Evolutionary conservation across 306 rosid genomes (phyloP), one percentile per base, ranked within the genome.

Genomic region (Trifolium subterraneum): DNA sequence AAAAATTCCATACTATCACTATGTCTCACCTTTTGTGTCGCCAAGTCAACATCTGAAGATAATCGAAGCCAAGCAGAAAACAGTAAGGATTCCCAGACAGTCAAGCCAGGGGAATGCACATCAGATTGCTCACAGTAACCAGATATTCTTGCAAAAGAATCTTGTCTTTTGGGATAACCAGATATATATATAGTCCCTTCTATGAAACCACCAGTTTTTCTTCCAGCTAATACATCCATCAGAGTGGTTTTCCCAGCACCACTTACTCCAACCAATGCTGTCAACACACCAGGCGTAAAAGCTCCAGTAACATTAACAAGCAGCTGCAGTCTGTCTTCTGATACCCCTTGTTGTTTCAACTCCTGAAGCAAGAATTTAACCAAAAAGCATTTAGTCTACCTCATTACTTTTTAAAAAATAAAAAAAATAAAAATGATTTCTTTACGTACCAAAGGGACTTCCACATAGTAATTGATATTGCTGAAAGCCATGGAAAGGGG

Each of bases 181-280:
- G 97, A 93, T 79, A 93, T 89, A 55, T 80, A 77, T 36, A 89
- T 78, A 81, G 22, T 82, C 72, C 97, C 98, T 84, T 91, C 98
- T 44, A 93, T 81, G 79, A 83, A 22, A 33, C 98, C 98, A 36
- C 96, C 97, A 18, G 98, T 93, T 86, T 93, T 93, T 83, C 98
- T 85, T 78, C 97, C 98, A 48, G 98, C 97, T 74, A 93, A 88
- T 15, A 93, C 98, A 73, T 93, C 98, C 98, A 93, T 93, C 81
- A 93, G 91, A 41, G 98, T 93, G 58, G 98, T 93, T 85, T 93
- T 93, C 60, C 98, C 98, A 69, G 98, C 98, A 81, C 98, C 98
- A 70, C 98, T 93, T 45, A 93, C 93, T 74, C 98, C 98, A 54
- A 93, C 96, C 84, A 93, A 85, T 27, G 98, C 98, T 73, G 98